Conservation (phyloP, 208 protist genomes). For the Crithidia thermophila region DNA sequence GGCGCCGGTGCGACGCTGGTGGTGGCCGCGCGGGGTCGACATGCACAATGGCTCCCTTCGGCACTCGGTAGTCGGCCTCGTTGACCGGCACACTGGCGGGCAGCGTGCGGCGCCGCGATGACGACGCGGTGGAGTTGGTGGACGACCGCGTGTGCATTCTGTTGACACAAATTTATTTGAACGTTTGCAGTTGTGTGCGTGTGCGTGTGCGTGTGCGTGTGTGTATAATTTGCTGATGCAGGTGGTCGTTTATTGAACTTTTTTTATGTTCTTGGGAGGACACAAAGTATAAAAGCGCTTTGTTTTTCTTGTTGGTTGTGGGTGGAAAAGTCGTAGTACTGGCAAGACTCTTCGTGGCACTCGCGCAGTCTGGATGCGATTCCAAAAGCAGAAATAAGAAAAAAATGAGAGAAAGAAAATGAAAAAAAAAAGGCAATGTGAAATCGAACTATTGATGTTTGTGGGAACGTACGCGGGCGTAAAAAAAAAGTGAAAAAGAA, state of each 20-base stretch:
- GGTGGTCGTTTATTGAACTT: not conserved
- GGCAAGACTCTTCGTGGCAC: too few relatives aligned
- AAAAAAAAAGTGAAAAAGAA: too few relatives aligned
- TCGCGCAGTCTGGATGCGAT: too few relatives aligned
- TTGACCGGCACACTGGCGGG: not conserved
- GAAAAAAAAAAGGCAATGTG: not conserved
- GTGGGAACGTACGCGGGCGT: too few relatives aligned
- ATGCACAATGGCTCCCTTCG: slow-evolving; percentile 9
- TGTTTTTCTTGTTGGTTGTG: too few relatives aligned
- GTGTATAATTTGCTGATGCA: too few relatives aligned
- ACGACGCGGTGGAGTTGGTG: not conserved
- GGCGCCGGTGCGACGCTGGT: slow-evolving; percentile 1
- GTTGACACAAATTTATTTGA: too few relatives aligned
- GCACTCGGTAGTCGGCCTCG: not conserved
- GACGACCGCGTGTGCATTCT: not conserved
- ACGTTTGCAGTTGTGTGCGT: too few relatives aligned
- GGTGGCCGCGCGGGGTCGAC: slow-evolving; percentile 14
- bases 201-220: too few relatives aligned
- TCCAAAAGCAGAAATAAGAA: not conserved
- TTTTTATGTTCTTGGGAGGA: not conserved
- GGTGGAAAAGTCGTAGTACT: too few relatives aligned
- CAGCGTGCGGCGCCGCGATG: slow-evolving; percentile 7
- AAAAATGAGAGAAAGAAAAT: not conserved
- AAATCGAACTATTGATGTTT: not conserved
- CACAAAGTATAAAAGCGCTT: too few relatives aligned